These are phyloP conservation scores for Russula dissimulans DNA, from an alignment of 768 basidiomycete species.

Conservation along the genomic window DNA sequence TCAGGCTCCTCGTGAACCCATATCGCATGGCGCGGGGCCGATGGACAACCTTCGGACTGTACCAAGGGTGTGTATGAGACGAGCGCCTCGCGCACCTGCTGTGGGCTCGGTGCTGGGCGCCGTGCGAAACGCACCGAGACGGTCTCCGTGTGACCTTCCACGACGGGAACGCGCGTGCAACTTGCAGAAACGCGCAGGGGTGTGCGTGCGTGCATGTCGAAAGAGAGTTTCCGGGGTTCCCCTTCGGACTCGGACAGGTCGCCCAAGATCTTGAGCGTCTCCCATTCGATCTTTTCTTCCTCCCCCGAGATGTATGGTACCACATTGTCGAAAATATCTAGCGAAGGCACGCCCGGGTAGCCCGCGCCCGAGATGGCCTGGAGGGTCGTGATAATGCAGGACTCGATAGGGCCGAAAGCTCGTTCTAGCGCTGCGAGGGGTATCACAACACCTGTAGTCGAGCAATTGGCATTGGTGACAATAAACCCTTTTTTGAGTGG, in stretches of 20 bases:
- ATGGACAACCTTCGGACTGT: constrained; percentile 68
- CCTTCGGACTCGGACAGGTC: constrained; percentile 50
- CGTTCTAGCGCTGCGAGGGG: constrained; percentile 87
- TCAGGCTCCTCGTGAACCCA: constrained; percentile 90
- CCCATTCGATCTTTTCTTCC: constrained; percentile 99
- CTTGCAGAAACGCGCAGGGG: constrained; percentile 87
- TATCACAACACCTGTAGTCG: constrained; percentile 86
- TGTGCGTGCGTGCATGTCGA: constrained; percentile 76
- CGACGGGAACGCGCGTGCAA: constrained; percentile 91
- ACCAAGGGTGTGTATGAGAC: constrained; percentile 65
- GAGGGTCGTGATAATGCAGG: constrained; percentile 87
- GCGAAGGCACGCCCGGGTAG: constrained; percentile 85
- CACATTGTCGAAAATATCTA: constrained; percentile 95
- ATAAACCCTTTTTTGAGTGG: constrained; percentile 82
- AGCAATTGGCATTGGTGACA: constrained; percentile 97
- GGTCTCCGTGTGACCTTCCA: constrained; percentile 90
- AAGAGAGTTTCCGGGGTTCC: constrained; percentile 38
- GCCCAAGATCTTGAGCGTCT: constrained; percentile 93
- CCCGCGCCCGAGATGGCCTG: constrained; percentile 97
- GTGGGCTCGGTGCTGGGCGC: constrained; percentile 74
- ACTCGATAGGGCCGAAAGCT: constrained; percentile 90
- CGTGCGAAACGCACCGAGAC: constrained; percentile 78
- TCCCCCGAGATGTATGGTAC: constrained; percentile 91
- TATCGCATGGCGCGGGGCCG: constrained; percentile 76
- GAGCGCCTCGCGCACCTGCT: constrained; percentile 81